phyloP scores from a whole-genome alignment of 2,329 filamentous ascomycete species.

The Alternaria ventricosa region DNA sequence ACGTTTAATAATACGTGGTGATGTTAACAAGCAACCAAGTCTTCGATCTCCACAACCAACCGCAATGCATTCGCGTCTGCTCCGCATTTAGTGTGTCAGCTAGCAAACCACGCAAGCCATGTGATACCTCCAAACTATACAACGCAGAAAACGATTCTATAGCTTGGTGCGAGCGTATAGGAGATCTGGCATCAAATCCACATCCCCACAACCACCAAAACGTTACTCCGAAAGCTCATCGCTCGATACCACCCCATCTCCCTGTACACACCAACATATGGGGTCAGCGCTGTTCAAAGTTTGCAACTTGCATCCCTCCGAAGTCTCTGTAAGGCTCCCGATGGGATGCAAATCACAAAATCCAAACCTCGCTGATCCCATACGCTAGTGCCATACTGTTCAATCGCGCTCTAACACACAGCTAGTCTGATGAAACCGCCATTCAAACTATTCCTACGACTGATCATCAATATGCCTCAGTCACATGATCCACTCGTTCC shows the following conservation, averaged over 20 bases:
- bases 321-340: neutral
- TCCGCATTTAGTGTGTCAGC: too few species aligned
- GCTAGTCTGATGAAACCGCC: neutral
- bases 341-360: neutral
- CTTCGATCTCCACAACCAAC: too few species aligned
- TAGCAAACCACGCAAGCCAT: too few species aligned
- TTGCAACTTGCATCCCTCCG: neutral
- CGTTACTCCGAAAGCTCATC: too few species aligned
- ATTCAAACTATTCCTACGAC: neutral
- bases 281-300: neutral
- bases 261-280: neutral
- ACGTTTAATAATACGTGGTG: neutral
- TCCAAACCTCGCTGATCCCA: neutral
- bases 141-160: too few species aligned
- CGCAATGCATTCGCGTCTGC: too few species aligned
- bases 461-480: neutral
- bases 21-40: neutral
- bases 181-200: accelerated
- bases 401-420: neutral
- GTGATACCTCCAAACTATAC: too few species aligned
- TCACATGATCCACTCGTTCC: neutral
- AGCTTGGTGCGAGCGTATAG: neutral
- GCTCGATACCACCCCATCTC: neutral
- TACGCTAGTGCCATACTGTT: neutral
- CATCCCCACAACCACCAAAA: neutral